These are phyloP conservation scores for Yarrowia keelungensis DNA, from an alignment of 805 yeast species.

Conservation along the genomic window DNA sequence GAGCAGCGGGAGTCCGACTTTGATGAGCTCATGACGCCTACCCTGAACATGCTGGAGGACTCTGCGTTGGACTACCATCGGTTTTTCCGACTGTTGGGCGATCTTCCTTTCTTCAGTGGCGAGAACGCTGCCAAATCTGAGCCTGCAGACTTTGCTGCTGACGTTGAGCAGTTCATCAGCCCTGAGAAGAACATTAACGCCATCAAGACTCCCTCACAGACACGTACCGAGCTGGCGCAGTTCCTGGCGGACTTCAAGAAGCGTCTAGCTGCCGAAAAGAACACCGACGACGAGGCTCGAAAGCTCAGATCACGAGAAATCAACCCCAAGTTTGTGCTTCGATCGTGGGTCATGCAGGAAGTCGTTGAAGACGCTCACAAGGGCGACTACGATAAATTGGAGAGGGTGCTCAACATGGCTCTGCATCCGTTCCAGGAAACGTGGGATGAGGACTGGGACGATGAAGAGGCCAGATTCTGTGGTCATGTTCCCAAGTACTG, in stretches of 20 bases:
- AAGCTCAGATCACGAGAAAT: slow-evolving; percentile 53
- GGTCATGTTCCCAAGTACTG: slow-evolving; percentile 60
- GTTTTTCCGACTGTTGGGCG: slow-evolving; percentile 73
- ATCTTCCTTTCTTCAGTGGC: slow-evolving; percentile 53
- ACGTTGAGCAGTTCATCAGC: slow-evolving; percentile 20
- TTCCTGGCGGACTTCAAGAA: slow-evolving; percentile 63
- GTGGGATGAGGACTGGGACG: slow-evolving; percentile 68
- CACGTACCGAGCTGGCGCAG: slow-evolving; percentile 54
- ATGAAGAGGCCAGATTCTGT: slow-evolving; percentile 61
- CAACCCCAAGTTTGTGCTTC: slow-evolving; percentile 84
- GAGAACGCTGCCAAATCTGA: slow-evolving; percentile 40
- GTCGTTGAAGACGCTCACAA: slow-evolving; percentile 67
- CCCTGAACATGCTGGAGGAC: slow-evolving; percentile 65
- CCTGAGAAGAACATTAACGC: slow-evolving; percentile 40
- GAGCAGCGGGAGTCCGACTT: slow-evolving; percentile 52
- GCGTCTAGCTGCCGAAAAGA: slow-evolving; percentile 53
- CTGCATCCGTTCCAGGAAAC: slow-evolving; percentile 71
- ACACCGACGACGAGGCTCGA: slow-evolving; percentile 54
- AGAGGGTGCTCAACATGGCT: slow-evolving; percentile 73
- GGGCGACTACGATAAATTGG: slow-evolving; percentile 60
- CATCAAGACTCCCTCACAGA: slow-evolving; percentile 47
- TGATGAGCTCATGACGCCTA: slow-evolving; percentile 58
- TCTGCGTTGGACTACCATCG: slow-evolving; percentile 79
- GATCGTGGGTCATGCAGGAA: slow-evolving; percentile 86
- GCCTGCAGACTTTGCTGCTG: slow-evolving; percentile 42